These are phyloP conservation scores for Claviceps pusilla DNA, from an alignment of 2,329 filamentous ascomycete genomes.

Conservation along the genomic window DNA sequence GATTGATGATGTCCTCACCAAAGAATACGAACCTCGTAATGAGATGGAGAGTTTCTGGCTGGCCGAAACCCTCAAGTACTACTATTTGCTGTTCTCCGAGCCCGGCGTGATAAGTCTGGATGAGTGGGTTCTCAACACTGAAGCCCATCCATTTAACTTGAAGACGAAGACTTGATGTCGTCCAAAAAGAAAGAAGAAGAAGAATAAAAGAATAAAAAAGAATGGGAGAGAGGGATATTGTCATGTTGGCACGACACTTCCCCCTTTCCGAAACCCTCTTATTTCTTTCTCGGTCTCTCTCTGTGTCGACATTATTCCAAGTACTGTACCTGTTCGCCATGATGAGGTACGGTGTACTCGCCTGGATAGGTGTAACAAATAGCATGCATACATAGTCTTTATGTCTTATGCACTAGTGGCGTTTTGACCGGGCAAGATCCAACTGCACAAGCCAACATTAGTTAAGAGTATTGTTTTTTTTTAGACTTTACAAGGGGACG, in stretches of 20 bases:
- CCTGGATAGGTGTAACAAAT: not conserved
- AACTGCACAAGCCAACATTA: no score
- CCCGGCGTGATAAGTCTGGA: constrained; percentile 42
- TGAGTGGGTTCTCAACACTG: constrained; percentile 52
- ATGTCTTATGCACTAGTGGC: not conserved
- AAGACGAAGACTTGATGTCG: not conserved
- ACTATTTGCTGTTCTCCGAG: constrained; percentile 52
- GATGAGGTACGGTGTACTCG: not conserved
- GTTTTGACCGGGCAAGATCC: not conserved
- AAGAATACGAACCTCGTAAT: constrained; percentile 32
- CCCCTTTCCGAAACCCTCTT: no score
- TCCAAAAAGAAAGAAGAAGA: not conserved
- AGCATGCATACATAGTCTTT: not conserved
- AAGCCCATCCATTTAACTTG: constrained; percentile 41
- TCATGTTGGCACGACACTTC: no score
- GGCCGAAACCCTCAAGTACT: constrained; percentile 72
- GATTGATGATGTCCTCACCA: constrained; percentile 44
- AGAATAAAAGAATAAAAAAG: no score
- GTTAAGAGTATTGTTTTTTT: no score
- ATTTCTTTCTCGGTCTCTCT: not conserved
- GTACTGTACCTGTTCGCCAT: not conserved
- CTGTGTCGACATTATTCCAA: not conserved
- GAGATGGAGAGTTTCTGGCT: constrained; percentile 38
- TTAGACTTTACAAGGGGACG: no score
- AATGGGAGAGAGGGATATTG: no score